A percentile compares a stretch with the other conserved stretches of the same genome.
Conservation (phyloP, 768 basidiomycete genomes). For the Rubroboletus satanas region DNA sequence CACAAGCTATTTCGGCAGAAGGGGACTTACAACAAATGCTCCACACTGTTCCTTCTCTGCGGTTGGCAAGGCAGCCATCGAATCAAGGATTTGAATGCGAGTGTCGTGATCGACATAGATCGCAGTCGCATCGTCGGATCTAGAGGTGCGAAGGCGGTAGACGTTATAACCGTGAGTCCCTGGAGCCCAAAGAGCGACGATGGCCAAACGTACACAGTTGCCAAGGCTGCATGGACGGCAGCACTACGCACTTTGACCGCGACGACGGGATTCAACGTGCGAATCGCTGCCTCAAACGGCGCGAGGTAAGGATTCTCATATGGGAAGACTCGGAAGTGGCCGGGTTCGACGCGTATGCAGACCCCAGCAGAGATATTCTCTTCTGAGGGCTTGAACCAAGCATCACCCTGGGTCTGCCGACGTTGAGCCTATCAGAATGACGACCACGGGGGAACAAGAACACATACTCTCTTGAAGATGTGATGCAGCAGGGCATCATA, state of each 20-base stretch:
- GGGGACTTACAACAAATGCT: conserved; percentile 66
- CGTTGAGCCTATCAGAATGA: not conserved
- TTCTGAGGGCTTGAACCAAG: conserved; percentile 84
- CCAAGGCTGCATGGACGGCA: conserved; percentile 74
- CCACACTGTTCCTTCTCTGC: conserved; percentile 92
- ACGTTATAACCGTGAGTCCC: not conserved
- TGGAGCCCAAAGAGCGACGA: not conserved
- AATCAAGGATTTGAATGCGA: conserved; percentile 81
- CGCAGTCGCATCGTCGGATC: conserved; percentile 53
- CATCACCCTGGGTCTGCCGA: conserved; percentile 69
- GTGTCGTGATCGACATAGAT: conserved; percentile 77
- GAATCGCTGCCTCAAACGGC: conserved; percentile 79
- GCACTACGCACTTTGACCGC: conserved; percentile 79
- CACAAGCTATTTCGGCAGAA: conserved; percentile 8
- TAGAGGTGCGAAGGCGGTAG: conserved; percentile 20
- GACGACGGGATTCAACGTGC: conserved; percentile 74
- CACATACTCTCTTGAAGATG: conserved; percentile 66
- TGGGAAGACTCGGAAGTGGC: conserved; percentile 77
- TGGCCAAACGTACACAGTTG: conserved; percentile 52
- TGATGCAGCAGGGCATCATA: conserved; percentile 78
- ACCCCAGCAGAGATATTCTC: conserved; percentile 80
- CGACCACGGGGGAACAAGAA: not conserved
- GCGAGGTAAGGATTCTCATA: conserved; percentile 78
- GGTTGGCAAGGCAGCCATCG: conserved; percentile 58
- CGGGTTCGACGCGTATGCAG: conserved; percentile 64